Evolutionary conservation across 23 red algal species (phyloP).

Genomic region (Gracilaria gracilis): DNA sequence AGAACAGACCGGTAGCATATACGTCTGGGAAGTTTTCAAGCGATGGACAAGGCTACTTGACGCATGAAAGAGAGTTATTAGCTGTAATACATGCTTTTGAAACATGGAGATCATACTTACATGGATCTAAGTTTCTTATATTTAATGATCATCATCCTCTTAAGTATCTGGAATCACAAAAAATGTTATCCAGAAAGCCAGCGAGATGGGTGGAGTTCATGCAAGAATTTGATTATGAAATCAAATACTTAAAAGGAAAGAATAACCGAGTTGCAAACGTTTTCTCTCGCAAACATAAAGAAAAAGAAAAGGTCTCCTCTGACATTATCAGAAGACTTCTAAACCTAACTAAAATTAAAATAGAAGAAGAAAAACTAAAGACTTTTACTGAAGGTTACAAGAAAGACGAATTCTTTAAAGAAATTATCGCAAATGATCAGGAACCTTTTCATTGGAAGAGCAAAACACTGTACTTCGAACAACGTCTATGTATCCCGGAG

Average conservation of each 20-base stretch:
- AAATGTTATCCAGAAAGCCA: conserved; percentile 13
- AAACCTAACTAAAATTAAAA: background rate
- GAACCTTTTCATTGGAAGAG: conserved; percentile 15
- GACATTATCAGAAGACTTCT: conserved; percentile 17
- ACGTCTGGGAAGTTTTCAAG: conserved; percentile 31
- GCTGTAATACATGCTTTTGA: conserved; percentile 21
- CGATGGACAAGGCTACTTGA: conserved; percentile 41
- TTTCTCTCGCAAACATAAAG: conserved; percentile 1
- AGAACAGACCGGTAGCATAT: conserved; percentile 40
- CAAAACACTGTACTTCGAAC: conserved; percentile 12
- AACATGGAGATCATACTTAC: conserved; percentile 57
- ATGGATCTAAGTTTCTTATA: conserved; percentile 24
- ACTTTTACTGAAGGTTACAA: conserved; percentile 8
- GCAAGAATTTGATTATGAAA: conserved; percentile 27
- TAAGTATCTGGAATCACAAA: conserved; percentile 37
- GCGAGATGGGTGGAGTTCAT: conserved; percentile 25
- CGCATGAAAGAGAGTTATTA: conserved; percentile 36
- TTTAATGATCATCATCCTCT: conserved; percentile 29
- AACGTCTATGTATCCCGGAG: conserved; percentile 27
- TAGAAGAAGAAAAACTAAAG: background rate
- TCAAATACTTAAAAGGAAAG: conserved; percentile 60
- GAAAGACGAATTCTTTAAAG: conserved; percentile 33
- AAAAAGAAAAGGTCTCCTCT: conserved; percentile 21
- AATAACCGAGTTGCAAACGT: conserved; percentile 20
- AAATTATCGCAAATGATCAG: background rate